These are phyloP conservation scores for Argentina anserina DNA, from an alignment of 306 rosid species.

Conservation along the genomic window DNA sequence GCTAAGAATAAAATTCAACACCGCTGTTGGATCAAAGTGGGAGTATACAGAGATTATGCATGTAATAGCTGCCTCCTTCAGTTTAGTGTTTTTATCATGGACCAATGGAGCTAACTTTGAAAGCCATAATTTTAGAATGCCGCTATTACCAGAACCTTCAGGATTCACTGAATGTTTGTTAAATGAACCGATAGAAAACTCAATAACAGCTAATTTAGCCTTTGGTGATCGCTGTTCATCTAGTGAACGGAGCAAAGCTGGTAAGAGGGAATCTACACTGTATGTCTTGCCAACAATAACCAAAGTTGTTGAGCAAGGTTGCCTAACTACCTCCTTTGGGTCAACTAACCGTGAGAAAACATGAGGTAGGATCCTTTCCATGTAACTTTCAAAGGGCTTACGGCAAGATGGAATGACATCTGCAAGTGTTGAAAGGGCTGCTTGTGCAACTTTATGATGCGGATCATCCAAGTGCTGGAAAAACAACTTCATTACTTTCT, in stretches of 20 bases:
- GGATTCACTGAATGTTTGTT: conserved; percentile 74
- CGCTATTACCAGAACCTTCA: conserved; percentile 82
- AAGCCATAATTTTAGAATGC: conserved; percentile 95
- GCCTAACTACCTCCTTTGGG: conserved; percentile 93
- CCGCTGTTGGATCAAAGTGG: conserved; percentile 83
- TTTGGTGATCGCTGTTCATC: conserved; percentile 99
- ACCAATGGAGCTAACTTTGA: conserved; percentile 82
- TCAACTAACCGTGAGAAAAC: conserved; percentile 96
- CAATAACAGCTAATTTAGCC: conserved; percentile 97
- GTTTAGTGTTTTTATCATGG: conserved; percentile 83
- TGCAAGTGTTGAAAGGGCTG: conserved; percentile 93
- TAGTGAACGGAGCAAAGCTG: conserved; percentile 89
- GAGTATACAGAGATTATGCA: conserved; percentile 95
- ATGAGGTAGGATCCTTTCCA: conserved; percentile 95
- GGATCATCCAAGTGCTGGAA: conserved; percentile 99
- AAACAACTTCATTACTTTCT: conserved; percentile 98
- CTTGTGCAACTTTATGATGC: conserved; percentile 98
- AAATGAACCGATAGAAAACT: conserved; percentile 80
- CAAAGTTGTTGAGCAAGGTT: conserved; percentile 79
- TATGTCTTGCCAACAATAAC: conserved; percentile 83
- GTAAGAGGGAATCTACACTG: conserved; percentile 82
- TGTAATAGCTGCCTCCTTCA: conserved; percentile 92
- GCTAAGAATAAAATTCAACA: conserved; percentile 85
- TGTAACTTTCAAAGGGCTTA: conserved; percentile 89
- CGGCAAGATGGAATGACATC: conserved; percentile 86